phyloP scores from a whole-genome alignment of 1,284 basidiomycete genomes.

The Malassezia sympodialis region DNA sequence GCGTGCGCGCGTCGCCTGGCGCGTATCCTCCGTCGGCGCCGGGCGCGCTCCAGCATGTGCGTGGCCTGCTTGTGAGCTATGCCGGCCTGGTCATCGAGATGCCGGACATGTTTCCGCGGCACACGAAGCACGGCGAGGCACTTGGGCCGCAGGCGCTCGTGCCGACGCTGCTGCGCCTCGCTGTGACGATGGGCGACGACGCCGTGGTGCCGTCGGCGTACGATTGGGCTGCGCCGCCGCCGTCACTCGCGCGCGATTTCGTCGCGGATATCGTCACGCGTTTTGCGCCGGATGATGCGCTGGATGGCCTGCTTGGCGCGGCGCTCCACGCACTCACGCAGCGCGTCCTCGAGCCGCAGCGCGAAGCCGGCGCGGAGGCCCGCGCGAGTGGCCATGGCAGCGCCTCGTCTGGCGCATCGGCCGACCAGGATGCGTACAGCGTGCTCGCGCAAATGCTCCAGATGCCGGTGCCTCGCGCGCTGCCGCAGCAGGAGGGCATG shows the following conservation, averaged over 20 bases:
- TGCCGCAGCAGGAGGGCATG: constrained; percentile 24
- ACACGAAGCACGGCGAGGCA: constrained; percentile 21
- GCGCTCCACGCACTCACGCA: constrained; percentile 36
- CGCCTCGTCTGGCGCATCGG: neutral
- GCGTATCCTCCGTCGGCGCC: neutral
- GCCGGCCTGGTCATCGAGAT: constrained; percentile 80
- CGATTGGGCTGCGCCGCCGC: constrained; percentile 40
- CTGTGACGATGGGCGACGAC: constrained; percentile 2
- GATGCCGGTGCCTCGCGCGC: constrained; percentile 6
- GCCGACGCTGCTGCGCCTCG: constrained; percentile 32
- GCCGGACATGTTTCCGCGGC: constrained; percentile 70
- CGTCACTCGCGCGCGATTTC: constrained; percentile 50
- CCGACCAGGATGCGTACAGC: neutral
- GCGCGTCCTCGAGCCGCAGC: constrained; percentile 18
- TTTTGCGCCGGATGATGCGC: constrained; percentile 46
- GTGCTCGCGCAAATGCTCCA: constrained; percentile 14
- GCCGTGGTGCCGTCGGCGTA: constrained; percentile 1
- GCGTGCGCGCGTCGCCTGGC: constrained; percentile 10
- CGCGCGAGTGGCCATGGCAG: neutral
- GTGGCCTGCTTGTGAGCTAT: constrained; percentile 69
- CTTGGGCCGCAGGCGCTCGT: constrained; percentile 58
- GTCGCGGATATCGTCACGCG: constrained; percentile 51
- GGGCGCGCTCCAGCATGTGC: constrained; percentile 19
- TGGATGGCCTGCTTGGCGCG: constrained; percentile 50
- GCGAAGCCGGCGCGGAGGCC: too few relatives aligned